Conservation (phyloP, 805 yeast genomes). For the Spathaspora girioi region DNA sequence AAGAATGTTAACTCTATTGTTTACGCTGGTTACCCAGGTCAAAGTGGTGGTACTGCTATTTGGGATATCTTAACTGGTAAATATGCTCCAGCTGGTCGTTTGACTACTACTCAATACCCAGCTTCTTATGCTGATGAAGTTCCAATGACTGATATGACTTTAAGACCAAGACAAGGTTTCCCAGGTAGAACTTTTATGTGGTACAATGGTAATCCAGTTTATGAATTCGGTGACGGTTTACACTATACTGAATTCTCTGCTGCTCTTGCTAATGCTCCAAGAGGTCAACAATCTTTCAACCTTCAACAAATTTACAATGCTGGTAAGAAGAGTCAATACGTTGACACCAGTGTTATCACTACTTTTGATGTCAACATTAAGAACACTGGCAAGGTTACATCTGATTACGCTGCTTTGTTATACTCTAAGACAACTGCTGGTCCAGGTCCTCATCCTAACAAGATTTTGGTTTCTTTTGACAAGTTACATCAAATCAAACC, state of each 20-base stretch:
- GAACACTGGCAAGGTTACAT: conserved; percentile 4
- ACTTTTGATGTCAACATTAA: conserved; percentile 1
- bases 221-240: conserved; percentile 9
- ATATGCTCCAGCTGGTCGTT: conserved; percentile 8
- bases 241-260: conserved; percentile 8
- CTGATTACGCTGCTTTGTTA: conserved; percentile 6
- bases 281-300: conserved; percentile 1
- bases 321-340: neutral
- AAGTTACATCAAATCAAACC: conserved; percentile 4
- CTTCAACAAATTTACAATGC: neutral
- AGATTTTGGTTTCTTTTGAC: conserved; percentile 1
- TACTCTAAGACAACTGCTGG: conserved; percentile 1
- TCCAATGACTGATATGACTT: conserved; percentile 6
- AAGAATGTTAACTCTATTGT: conserved; percentile 7
- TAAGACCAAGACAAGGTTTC: conserved; percentile 5
- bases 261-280: neutral
- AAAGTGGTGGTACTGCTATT: conserved; percentile 7
- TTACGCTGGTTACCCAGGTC: conserved; percentile 9
- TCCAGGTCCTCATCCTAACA: conserved; percentile 6
- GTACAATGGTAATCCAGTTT: conserved; percentile 7
- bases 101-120: conserved; percentile 7
- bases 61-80: conserved; percentile 3
- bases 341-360: conserved; percentile 1
- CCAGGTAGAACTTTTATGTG: conserved; percentile 8
- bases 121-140: conserved; percentile 5